phyloP scores from a whole-genome alignment of 2,329 filamentous ascomycete genomes.

The Chalara sp. region DNA sequence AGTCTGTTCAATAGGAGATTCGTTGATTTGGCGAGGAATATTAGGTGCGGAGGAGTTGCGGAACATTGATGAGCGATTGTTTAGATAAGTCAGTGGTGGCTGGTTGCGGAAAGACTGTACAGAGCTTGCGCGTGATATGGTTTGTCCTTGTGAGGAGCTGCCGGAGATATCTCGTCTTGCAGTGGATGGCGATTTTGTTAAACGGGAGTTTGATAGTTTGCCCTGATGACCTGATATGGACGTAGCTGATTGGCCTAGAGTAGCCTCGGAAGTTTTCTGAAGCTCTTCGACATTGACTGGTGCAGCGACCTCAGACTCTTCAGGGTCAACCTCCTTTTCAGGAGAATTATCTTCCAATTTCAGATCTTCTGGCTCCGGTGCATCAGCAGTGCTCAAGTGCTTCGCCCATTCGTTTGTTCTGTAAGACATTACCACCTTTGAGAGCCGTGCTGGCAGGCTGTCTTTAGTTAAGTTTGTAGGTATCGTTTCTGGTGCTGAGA shows the following conservation, averaged over 20 bases:
- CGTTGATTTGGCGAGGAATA: constrained; percentile 26
- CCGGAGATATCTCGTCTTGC: neutral
- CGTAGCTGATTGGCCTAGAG: constrained; percentile 11
- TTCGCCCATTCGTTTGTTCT: constrained; percentile 97
- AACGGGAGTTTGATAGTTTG: neutral
- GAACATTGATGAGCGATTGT: constrained; percentile 12
- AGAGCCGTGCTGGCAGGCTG: constrained; percentile 62
- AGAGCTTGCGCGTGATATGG: too few relatives aligned
- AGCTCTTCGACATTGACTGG: constrained; percentile 60
- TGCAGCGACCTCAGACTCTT: constrained; percentile 43
- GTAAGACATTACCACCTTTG: constrained; percentile 73
- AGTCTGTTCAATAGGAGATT: constrained; percentile 30
- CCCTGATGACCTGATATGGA: constrained; percentile 7
- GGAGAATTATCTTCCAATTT: constrained; percentile 38
- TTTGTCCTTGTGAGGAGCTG: neutral
- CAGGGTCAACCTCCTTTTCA: constrained; percentile 20
- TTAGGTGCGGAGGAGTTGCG: constrained; percentile 28
- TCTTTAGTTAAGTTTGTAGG: constrained; percentile 48
- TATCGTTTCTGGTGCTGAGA: constrained; percentile 37
- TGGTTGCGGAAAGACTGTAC: neutral
- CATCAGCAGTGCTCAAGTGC: constrained; percentile 72
- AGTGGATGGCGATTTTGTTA: constrained; percentile 9
- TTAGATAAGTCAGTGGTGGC: constrained; percentile 6
- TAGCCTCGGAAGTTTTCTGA: constrained; percentile 48
- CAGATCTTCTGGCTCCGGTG: constrained; percentile 58